Percentiles rank a stretch among this genome's conserved stretches.
phyloP scores from a whole-genome alignment of 2,329 filamentous ascomycete species.

The Boeremia lycopersici region DNA sequence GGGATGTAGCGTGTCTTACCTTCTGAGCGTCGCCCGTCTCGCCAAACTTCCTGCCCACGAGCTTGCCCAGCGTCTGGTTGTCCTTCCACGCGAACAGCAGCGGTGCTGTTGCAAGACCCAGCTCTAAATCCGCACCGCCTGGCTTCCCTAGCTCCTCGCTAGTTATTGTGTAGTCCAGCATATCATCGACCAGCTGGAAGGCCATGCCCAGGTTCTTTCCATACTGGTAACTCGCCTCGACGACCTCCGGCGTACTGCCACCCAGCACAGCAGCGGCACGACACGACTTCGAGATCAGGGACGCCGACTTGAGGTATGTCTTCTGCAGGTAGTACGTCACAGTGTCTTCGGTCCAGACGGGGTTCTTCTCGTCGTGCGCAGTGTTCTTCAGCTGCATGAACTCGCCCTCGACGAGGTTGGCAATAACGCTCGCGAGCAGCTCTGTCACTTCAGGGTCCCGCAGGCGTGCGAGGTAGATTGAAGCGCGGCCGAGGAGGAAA shows the following conservation, averaged over 20 bases:
- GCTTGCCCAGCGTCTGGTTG: constrained; percentile 78
- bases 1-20: constrained; percentile 60
- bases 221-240: constrained; percentile 90
- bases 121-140: constrained; percentile 88
- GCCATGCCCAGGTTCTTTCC: constrained; percentile 92
- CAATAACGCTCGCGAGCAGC: constrained; percentile 92
- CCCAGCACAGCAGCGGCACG: constrained; percentile 87
- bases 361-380: constrained; percentile 81
- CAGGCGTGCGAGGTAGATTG: constrained; percentile 87
- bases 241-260: constrained; percentile 74
- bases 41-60: constrained; percentile 91
- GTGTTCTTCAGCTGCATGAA: constrained; percentile 99
- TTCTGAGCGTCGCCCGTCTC: constrained; percentile 80
- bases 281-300: constrained; percentile 94
- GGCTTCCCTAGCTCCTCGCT: constrained; percentile 90
- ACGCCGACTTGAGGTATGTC: constrained; percentile 96
- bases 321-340: constrained; percentile 95
- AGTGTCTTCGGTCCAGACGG: constrained; percentile 84
- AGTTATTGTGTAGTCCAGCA: constrained; percentile 93
- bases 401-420: constrained; percentile 96
- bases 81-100: constrained; percentile 95
- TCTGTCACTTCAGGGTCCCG: constrained; percentile 94
- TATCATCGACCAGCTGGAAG: constrained; percentile 96
- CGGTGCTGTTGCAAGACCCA: constrained; percentile 92
- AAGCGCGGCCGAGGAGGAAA: constrained; percentile 90